phyloP scores from a whole-genome alignment of 345 rosid species.

The Turritis glabra region DNA sequence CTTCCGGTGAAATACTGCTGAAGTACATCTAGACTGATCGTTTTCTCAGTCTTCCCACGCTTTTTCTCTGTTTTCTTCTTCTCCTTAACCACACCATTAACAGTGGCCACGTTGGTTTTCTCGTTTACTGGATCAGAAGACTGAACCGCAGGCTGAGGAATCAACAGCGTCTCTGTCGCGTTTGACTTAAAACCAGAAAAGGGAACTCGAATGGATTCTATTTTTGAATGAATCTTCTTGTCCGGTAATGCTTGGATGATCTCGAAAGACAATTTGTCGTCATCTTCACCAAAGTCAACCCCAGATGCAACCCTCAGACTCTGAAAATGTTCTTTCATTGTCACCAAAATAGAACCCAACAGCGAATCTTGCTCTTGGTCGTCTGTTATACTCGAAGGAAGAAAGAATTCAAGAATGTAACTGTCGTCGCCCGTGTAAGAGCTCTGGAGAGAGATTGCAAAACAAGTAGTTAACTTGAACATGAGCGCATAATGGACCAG shows the following conservation, averaged over 20 bases:
- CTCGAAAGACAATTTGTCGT: slow-evolving; percentile 56
- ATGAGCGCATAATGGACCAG: slow-evolving; percentile 88
- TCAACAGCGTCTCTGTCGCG: not conserved
- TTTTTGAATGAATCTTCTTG: slow-evolving; percentile 49
- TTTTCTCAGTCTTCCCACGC: slow-evolving; percentile 89
- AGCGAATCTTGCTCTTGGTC: slow-evolving; percentile 52
- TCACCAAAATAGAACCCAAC: slow-evolving; percentile 64
- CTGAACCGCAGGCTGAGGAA: slow-evolving; percentile 30
- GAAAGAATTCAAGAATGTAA: slow-evolving; percentile 83
- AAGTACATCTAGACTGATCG: slow-evolving; percentile 85
- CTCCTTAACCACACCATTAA: slow-evolving; percentile 38
- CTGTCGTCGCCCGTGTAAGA: slow-evolving; percentile 78
- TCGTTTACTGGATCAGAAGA: slow-evolving; percentile 28
- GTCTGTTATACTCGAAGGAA: slow-evolving; percentile 56
- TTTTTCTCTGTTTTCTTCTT: slow-evolving; percentile 59
- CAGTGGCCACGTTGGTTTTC: slow-evolving; percentile 18
- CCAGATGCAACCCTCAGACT: slow-evolving; percentile 85
- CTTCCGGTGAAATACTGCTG: slow-evolving; percentile 89
- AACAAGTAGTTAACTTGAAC: slow-evolving; percentile 73
- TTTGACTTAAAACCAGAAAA: slow-evolving; percentile 41
- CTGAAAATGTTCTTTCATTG: slow-evolving; percentile 81
- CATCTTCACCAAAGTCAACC: slow-evolving; percentile 57
- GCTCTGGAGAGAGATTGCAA: slow-evolving; percentile 83
- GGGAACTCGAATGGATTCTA: slow-evolving; percentile 54
- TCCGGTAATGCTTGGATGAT: slow-evolving; percentile 53